These are phyloP conservation scores for Trichosporon sp. DNA, from an alignment of 1,284 basidiomycete species.

Conservation along the genomic window DNA sequence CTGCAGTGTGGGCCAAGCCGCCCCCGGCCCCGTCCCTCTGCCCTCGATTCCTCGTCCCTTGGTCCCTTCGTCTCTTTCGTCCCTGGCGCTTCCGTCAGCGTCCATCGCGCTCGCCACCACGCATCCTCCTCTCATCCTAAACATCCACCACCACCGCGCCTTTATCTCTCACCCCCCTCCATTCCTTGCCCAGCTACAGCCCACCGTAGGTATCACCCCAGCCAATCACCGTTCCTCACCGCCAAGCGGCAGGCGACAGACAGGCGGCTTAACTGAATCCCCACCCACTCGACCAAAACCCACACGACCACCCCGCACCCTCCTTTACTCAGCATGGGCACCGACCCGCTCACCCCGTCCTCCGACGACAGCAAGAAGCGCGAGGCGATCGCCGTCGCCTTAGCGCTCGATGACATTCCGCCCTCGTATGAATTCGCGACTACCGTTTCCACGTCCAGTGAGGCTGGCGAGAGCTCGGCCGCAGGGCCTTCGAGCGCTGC, in stretches of 20 bases:
- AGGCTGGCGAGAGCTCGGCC: conserved; percentile 11
- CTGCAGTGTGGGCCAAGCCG: not conserved
- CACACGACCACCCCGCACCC: not conserved
- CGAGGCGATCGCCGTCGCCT: conserved; percentile 22
- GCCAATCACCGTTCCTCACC: not conserved
- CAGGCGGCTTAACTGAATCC: not conserved
- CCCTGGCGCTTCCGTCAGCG: conserved; percentile 12
- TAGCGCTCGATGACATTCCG: conserved; percentile 35
- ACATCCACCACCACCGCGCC: not conserved
- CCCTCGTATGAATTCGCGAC: conserved; percentile 44
- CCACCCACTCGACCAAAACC: not conserved
- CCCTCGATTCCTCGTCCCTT: too few species aligned
- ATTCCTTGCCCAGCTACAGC: not conserved
- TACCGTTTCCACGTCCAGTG: not conserved
- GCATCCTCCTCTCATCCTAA: not conserved
- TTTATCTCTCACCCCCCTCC: not conserved
- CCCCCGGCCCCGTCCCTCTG: too few species aligned
- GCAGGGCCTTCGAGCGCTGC: not conserved
- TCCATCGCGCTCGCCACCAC: conserved; percentile 11
- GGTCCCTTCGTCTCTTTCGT: not conserved
- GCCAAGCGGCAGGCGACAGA: too few species aligned
- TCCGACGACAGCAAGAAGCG: conserved; percentile 18
- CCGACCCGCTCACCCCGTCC: conserved; percentile 6
- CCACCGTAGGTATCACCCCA: not conserved
- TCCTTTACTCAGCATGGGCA: not conserved